phyloP scores from a whole-genome alignment of 768 basidiomycete species.

The Leccinum sublutescens region DNA sequence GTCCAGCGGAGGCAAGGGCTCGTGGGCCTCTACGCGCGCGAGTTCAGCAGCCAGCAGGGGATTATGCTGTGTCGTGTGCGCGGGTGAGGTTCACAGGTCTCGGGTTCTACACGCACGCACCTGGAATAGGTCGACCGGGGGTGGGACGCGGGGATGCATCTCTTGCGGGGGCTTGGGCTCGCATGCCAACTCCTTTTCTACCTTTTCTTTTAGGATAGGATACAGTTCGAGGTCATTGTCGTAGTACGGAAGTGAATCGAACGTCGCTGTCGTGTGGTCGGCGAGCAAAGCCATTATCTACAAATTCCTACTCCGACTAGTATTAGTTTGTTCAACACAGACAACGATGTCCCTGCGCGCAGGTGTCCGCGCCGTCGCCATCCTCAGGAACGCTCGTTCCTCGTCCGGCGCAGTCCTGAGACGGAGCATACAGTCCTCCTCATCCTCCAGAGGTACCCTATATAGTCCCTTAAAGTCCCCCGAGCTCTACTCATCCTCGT shows the following conservation, averaged over 20 bases:
- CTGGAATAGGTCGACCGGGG: slow-evolving; percentile 61
- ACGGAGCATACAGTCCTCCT: slow-evolving; percentile 49
- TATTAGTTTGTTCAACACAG: neutral
- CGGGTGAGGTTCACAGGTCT: neutral
- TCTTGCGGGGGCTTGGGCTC: slow-evolving; percentile 58
- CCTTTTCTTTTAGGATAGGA: slow-evolving; percentile 69
- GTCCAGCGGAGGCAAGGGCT: slow-evolving; percentile 68
- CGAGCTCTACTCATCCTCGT: slow-evolving; percentile 10
- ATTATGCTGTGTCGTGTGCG: slow-evolving; percentile 46
- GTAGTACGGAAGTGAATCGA: slow-evolving; percentile 92
- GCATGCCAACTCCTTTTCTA: slow-evolving; percentile 73
- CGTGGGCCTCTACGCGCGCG: slow-evolving; percentile 65
- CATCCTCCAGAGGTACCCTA: slow-evolving; percentile 47
- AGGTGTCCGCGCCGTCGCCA: slow-evolving; percentile 43
- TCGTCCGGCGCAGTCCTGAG: slow-evolving; percentile 25
- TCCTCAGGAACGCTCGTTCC: slow-evolving; percentile 40
- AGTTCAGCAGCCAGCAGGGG: slow-evolving; percentile 72
- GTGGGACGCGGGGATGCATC: slow-evolving; percentile 74
- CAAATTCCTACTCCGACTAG: slow-evolving; percentile 31
- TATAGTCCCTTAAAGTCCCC: neutral
- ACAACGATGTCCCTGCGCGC: slow-evolving; percentile 43
- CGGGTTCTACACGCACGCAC: slow-evolving; percentile 35
- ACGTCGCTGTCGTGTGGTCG: slow-evolving; percentile 34
- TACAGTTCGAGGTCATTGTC: slow-evolving; percentile 86
- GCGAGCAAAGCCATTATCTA: slow-evolving; percentile 25